These are phyloP conservation scores for Posidonia oceanica DNA, from an alignment of 116 monocot species.

Conservation along the genomic window DNA sequence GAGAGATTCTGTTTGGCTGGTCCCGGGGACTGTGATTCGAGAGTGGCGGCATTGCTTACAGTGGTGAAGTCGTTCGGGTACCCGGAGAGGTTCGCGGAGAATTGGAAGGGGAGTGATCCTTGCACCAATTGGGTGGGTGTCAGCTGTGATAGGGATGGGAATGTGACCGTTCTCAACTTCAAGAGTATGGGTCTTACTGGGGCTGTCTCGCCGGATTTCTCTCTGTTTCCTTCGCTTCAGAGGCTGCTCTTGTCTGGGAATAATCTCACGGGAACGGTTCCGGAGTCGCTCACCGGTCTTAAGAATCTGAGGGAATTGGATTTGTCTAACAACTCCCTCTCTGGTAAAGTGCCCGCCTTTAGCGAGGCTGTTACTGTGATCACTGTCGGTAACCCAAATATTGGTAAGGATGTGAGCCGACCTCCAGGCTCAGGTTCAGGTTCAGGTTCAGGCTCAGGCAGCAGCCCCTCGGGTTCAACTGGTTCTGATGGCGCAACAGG, in stretches of 20 bases:
- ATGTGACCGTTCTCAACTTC: conserved; percentile 60
- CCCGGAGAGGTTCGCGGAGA: conserved; percentile 40
- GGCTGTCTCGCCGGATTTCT: conserved; percentile 42
- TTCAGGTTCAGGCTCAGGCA: neutral
- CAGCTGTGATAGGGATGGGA: conserved; percentile 41
- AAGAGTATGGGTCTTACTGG: conserved; percentile 54
- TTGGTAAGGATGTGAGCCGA: conserved; percentile 19
- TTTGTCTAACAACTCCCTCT: conserved; percentile 48
- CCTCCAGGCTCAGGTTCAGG: neutral
- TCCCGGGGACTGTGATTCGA: conserved; percentile 47
- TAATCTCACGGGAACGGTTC: conserved; percentile 51
- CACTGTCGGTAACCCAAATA: conserved; percentile 45
- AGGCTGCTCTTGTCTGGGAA: conserved; percentile 48
- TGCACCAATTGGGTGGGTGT: conserved; percentile 54
- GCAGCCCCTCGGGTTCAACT: neutral
- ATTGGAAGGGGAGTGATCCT: conserved; percentile 77
- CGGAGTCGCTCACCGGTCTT: conserved; percentile 28
- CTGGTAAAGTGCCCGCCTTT: conserved; percentile 51
- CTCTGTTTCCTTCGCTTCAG: conserved; percentile 30
- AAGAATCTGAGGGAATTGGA: conserved; percentile 39
- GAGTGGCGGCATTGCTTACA: conserved; percentile 33
- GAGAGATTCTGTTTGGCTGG: conserved; percentile 42
- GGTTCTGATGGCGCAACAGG: neutral
- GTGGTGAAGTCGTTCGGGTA: conserved; percentile 39
- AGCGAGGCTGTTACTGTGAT: conserved; percentile 28